phyloP scores from a whole-genome alignment of 2,329 filamentous ascomycete species.

The Xylariaceae sp. region DNA sequence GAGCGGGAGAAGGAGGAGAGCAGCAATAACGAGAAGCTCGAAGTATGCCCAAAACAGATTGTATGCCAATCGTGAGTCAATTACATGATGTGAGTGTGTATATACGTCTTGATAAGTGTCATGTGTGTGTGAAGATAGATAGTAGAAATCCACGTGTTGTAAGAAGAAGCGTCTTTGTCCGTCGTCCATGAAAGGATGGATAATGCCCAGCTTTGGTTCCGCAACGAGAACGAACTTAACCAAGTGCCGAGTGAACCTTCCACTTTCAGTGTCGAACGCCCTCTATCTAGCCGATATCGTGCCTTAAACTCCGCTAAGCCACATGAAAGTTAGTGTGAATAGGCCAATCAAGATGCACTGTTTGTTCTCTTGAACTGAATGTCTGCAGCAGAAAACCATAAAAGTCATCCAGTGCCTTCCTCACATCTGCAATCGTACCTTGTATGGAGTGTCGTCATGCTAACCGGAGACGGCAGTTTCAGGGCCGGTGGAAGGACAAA shows the following conservation, averaged over 20 bases:
- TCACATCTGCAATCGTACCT: not conserved
- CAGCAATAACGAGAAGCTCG: not conserved
- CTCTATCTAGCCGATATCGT: not conserved
- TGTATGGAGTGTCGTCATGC: too few relatives aligned
- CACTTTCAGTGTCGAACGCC: too few relatives aligned
- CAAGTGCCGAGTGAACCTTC: too few relatives aligned
- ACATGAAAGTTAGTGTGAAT: not conserved
- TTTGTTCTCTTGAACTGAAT: not conserved
- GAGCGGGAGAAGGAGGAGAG: not conserved
- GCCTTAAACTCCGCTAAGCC: too few relatives aligned
- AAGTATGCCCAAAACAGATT: conserved; percentile 5
- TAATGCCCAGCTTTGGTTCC: too few relatives aligned
- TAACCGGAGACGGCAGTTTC: too few relatives aligned
- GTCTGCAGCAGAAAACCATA: not conserved
- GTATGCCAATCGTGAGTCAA: not conserved
- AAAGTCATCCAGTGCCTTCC: not conserved
- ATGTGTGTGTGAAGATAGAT: too few relatives aligned
- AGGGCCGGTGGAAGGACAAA: too few relatives aligned
- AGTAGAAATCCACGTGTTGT: too few relatives aligned
- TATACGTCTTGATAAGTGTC: not conserved
- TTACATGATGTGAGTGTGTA: not conserved
- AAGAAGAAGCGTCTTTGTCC: not conserved
- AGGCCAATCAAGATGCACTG: not conserved
- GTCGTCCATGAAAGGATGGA: too few relatives aligned
- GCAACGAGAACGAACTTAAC: too few relatives aligned